Base-by-base conservation (phyloP, 73 alveolate species). In the Tetrahymena thermophila region DNA sequence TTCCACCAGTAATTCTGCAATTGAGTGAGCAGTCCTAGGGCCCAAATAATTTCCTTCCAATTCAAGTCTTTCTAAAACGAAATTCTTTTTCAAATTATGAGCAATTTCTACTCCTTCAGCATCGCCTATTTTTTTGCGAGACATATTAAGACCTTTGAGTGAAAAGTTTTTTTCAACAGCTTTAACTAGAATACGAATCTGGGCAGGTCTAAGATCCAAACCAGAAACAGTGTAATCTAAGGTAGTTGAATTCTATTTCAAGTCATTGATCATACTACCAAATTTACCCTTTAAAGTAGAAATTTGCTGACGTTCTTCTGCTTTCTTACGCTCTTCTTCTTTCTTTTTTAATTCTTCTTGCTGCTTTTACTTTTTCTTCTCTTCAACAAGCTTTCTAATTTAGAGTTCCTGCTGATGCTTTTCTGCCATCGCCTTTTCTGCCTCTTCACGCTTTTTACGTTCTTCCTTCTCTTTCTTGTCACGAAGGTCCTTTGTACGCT, bases 31-130 rank as follows among this genome's bases (percentile, higher is more conserved):
- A 0, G 97, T 93, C 38, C 94, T 83, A 43, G 96, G 96, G 19
- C 98, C 98, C 15, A 96, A 93, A 38, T 55, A 34, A 42, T 96
- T 96, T 5, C 98, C 97, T 96, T 96, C 97, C 43, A 96, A 40
- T 57, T 96, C 98, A 35, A 96, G 96, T 93, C 96, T 96, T 96
- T 96, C 98, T 13, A 96, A 37, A 28, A 95, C 96, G 38, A 31
- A 85, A 93, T 96, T 96, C 15, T 96, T 96, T 34, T 96, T 96
- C 14, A 96, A 89, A 93, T 95, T 96, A 28, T 44, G 84, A 17
- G 93, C 84, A 19, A 96, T 57, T 85, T 95, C 98, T 10, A 50
- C 94, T 38, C 97, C 94, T 96, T 93, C 94, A 19, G 96, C 85
- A 96, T 94, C 97, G 23, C 85, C 93, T 25, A 95, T 95, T n/a